Conservation (phyloP, 495 filamentous ascomycete genomes). For the Gamarada debralockiae region DNA sequence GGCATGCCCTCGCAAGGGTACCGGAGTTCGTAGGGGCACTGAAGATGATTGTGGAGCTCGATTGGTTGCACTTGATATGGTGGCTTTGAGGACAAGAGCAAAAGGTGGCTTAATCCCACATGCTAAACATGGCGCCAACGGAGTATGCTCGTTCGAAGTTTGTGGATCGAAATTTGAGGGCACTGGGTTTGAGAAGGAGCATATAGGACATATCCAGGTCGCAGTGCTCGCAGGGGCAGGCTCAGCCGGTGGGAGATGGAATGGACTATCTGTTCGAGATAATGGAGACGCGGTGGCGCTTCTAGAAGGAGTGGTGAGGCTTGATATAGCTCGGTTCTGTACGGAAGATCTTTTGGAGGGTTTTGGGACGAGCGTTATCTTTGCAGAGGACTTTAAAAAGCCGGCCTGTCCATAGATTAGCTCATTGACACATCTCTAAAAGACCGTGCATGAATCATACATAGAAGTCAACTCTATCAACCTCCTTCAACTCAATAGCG, state of each 20-base stretch:
- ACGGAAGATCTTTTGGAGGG: conserved; percentile 51
- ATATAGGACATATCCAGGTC: conserved; percentile 98
- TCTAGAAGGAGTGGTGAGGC: conserved; percentile 34
- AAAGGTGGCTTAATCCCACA: conserved; percentile 93
- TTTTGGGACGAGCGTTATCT: conserved; percentile 86
- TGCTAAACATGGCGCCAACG: conserved; percentile 80
- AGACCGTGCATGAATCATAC: conserved; percentile 40
- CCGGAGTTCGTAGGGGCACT: conserved; percentile 11
- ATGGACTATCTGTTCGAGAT: conserved; percentile 44
- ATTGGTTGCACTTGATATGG: conserved; percentile 58
- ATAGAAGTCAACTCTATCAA: conserved; percentile 89
- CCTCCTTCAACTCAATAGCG: conserved; percentile 82
- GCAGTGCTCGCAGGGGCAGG: conserved; percentile 52
- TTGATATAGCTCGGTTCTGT: conserved; percentile 37
- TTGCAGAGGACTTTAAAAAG: conserved; percentile 92
- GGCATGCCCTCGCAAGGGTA: conserved; percentile 19
- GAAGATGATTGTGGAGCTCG: conserved; percentile 11
- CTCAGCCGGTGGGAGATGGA: conserved; percentile 43
- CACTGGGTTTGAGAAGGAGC: conserved; percentile 93
- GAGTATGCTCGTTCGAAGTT: conserved; percentile 67
- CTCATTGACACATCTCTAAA: background rate
- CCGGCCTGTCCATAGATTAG: conserved; percentile 58
- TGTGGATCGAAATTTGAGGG: conserved; percentile 88
- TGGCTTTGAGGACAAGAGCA: conserved; percentile 75
- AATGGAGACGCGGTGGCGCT: conserved; percentile 44